Evolutionary conservation across 148 eudicot genomes (phyloP).

Genomic region (Camellia japonica): DNA sequence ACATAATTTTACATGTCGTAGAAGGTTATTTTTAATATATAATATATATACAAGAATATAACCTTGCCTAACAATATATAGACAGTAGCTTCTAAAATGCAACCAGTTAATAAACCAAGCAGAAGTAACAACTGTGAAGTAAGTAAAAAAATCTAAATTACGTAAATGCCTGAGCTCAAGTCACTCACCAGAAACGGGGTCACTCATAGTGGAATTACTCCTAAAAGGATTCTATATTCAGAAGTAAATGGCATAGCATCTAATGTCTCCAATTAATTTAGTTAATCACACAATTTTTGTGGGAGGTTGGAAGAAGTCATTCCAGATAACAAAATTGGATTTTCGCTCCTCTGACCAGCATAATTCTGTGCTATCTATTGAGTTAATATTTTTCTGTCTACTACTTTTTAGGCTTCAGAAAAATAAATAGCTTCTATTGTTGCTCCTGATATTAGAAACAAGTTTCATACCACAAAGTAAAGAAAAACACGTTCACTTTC

Average conservation of each 20-base stretch:
- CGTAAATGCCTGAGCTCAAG: background rate
- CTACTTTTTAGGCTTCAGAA: background rate
- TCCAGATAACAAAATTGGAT: background rate
- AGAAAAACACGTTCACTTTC: background rate
- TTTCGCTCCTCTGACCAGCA: background rate
- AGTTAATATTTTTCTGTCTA: background rate
- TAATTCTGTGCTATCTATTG: too few relatives aligned
- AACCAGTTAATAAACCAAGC: too few relatives aligned
- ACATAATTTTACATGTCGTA: too few relatives aligned
- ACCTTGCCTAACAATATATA: too few relatives aligned
- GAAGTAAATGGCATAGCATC: background rate
- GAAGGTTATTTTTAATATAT: too few relatives aligned
- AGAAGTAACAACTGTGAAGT: too few relatives aligned
- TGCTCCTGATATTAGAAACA: background rate
- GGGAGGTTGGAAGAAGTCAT: background rate
- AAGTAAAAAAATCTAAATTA: background rate
- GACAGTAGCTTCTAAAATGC: too few relatives aligned
- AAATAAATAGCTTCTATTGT: background rate
- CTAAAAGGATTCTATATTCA: background rate
- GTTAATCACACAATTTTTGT: background rate
- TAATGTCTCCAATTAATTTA: background rate
- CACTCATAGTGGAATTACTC: background rate
- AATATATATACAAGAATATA: too few relatives aligned
- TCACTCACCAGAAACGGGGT: background rate
- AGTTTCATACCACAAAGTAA: background rate